Conservation (phyloP, 768 basidiomycete species). For the Brasilioporus rufonigricans region DNA sequence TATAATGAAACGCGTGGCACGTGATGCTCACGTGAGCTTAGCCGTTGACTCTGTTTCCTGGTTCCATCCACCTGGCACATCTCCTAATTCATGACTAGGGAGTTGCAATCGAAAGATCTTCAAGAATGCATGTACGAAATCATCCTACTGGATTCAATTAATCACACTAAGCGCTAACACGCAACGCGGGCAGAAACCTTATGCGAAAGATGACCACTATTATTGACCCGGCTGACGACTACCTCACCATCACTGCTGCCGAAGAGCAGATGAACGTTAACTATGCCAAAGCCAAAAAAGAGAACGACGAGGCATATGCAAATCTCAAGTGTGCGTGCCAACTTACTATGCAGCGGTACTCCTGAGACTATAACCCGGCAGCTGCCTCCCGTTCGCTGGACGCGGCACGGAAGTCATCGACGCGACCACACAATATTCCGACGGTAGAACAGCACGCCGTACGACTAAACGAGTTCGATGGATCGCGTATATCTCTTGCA, state of each 20-base stretch:
- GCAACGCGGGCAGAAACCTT: slow-evolving; percentile 47
- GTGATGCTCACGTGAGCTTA: slow-evolving; percentile 17
- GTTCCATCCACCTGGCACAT: too few relatives aligned
- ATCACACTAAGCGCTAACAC: background rate
- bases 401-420: slow-evolving; percentile 67
- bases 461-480: slow-evolving; percentile 64
- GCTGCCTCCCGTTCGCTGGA: slow-evolving; percentile 66
- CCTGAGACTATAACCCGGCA: slow-evolving; percentile 26
- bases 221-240: slow-evolving; percentile 79
- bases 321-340: slow-evolving; percentile 56
- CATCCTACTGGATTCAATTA: background rate
- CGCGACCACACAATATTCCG: slow-evolving; percentile 66
- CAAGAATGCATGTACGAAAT: slow-evolving; percentile 34
- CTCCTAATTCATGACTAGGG: slow-evolving; percentile 22
- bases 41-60: too few relatives aligned
- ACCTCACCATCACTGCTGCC: slow-evolving; percentile 67
- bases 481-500: slow-evolving; percentile 57
- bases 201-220: slow-evolving; percentile 69
- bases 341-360: background rate
- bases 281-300: slow-evolving; percentile 58
- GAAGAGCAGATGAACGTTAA: slow-evolving; percentile 66
- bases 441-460: slow-evolving; percentile 61
- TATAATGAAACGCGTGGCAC: slow-evolving; percentile 15
- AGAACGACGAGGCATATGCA: slow-evolving; percentile 63
- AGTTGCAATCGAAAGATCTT: slow-evolving; percentile 33